Base-by-base conservation (phyloP, 139 green algal genomes). In the Dunaliella primolecta region DNA sequence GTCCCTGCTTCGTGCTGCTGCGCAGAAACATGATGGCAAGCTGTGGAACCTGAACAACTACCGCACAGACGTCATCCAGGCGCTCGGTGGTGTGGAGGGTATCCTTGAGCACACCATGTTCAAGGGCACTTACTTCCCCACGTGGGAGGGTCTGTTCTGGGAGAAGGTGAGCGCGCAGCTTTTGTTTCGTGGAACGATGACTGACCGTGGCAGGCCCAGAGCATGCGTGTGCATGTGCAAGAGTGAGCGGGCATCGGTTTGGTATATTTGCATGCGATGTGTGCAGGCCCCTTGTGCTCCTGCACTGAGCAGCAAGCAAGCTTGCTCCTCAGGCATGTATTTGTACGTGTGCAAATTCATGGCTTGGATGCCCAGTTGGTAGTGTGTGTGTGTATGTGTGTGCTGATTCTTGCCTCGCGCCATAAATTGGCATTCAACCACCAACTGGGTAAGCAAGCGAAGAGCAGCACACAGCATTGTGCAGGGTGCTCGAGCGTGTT, bases 21-120 rank as follows among this genome's bases (percentile, higher is more conserved):
- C 24, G 78, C 95, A 99, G 92, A 95, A 97, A 38, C 97, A 99
- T 86, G 97, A 99, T 85, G 97, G 97, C 89, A 99, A 99, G 92
- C 94, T 99, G 78, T 99, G 97, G 97, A 99, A 99, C 93, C 93
- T 99, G 24, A 99, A 99, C 92, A 98, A 98, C 88, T 99, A 99
- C 91, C 86, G 87, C 85, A 98, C 96, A 25, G 96, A 98, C 90
- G 95, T 98, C 82, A 98, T 98, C 88, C 96, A 98, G 90, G 96
- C 97, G 76, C 94, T 99, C 86, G 97, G 97, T 11, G 97, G 97
- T 86, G 97, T 99, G 87, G 97, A 99, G 93, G 97, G 97, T 84
- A 99, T 99, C 87, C 92, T 99, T 87, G 97, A 99, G 94, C 97
- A 99, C 95, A 99, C 97, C 37, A 94, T 99, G 85, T 99, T 99